Conservation (phyloP, 2,329 filamentous ascomycete species). For the Pseudogymnoascus sp. region DNA sequence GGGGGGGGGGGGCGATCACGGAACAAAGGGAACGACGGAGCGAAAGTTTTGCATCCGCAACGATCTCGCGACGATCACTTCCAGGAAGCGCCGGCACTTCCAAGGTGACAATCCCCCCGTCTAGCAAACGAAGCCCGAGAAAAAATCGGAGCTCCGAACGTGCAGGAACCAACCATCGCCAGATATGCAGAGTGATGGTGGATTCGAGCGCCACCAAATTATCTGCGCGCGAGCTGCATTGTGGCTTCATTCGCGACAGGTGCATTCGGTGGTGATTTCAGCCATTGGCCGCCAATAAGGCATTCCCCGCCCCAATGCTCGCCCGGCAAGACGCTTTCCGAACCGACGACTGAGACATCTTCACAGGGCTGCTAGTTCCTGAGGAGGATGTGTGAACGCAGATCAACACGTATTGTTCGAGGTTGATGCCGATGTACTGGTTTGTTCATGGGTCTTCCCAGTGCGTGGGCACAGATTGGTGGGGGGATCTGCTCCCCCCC, state of each 20-base stretch:
- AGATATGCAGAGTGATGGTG: not conserved
- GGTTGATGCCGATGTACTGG: not conserved
- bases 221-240: not conserved
- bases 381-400: not conserved
- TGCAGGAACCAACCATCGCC: not conserved
- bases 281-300: not conserved
- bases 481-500: not conserved
- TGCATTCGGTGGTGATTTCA: not conserved
- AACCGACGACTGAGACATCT: not conserved
- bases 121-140: not conserved
- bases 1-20: not conserved
- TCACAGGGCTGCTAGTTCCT: not conserved
- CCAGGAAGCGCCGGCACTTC: not conserved
- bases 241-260: constrained; percentile 1
- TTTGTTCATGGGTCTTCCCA: not conserved
- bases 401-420: not conserved
- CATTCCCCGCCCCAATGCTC: not conserved
- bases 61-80: not conserved
- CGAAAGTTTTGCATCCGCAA: not conserved
- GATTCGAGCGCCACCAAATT: not conserved
- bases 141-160: not conserved
- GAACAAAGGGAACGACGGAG: not conserved
- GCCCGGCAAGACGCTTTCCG: not conserved
- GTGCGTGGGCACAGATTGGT: not conserved
- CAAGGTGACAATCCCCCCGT: not conserved